Evolutionary conservation across 495 filamentous ascomycete species (phyloP).

Genomic region (Aspergillus mulundensis): DNA sequence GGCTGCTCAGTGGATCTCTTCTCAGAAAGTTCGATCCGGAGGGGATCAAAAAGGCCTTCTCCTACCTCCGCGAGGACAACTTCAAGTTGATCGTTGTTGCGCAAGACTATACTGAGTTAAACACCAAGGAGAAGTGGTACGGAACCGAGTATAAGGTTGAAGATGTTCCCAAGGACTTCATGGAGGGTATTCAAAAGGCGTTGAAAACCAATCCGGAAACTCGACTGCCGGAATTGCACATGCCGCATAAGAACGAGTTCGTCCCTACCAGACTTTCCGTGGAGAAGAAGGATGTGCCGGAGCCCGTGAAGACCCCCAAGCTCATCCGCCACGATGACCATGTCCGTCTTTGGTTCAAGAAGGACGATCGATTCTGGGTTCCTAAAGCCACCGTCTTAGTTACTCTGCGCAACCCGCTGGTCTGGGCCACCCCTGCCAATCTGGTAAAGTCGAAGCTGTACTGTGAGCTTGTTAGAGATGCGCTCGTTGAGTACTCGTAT

Average conservation of each 20-base stretch:
- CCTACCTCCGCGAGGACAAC: conserved; percentile 80
- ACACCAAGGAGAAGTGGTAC: conserved; percentile 94
- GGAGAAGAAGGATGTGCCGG: conserved; percentile 81
- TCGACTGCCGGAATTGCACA: conserved; percentile 68
- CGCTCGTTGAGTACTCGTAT: conserved; percentile 91
- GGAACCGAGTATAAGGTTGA: conserved; percentile 89
- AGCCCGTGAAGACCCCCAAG: conserved; percentile 69
- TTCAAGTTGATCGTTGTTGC: conserved; percentile 79
- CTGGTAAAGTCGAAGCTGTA: conserved; percentile 75
- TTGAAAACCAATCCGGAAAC: conserved; percentile 50
- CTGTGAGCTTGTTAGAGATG: conserved; percentile 83
- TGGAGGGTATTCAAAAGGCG: conserved; percentile 63
- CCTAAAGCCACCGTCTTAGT: conserved; percentile 86
- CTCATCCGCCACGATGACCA: conserved; percentile 83
- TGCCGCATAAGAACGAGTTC: conserved; percentile 94
- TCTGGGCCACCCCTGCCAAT: conserved; percentile 71
- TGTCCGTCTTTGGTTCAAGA: conserved; percentile 94
- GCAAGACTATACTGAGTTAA: conserved; percentile 77
- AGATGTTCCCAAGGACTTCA: conserved; percentile 72
- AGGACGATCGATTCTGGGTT: conserved; percentile 98
- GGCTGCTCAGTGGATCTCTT: conserved; percentile 74
- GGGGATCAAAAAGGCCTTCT: conserved; percentile 69
- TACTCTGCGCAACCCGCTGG: conserved; percentile 72
- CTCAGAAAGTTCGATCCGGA: conserved; percentile 74
- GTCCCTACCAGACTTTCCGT: conserved; percentile 92